Percentiles rank a stretch among this genome's conserved stretches.
Conservation (phyloP, 2,329 filamentous ascomycete genomes). For the Penicillium sp. region DNA sequence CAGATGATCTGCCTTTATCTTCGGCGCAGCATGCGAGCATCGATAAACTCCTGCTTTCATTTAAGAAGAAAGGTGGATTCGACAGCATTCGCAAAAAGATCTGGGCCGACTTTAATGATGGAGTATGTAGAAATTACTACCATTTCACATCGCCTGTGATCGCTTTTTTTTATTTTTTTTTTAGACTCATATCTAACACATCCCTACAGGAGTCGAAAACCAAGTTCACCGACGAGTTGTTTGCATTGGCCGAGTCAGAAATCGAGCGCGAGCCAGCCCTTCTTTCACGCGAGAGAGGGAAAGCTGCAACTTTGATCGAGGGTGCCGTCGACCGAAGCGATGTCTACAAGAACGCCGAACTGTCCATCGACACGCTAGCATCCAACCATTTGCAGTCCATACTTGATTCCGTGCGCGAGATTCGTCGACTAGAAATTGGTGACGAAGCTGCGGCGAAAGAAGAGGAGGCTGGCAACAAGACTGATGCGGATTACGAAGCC, state of each 20-base stretch:
- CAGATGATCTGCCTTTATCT: slow-evolving; percentile 61
- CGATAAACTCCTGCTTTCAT: slow-evolving; percentile 61
- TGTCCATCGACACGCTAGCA: slow-evolving; percentile 55
- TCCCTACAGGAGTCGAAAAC: slow-evolving; percentile 51
- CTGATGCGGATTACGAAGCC: slow-evolving; percentile 59
- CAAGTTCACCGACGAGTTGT: slow-evolving; percentile 53
- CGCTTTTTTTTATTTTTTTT: background rate
- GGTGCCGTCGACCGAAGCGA: slow-evolving; percentile 64
- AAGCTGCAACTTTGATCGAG: slow-evolving; percentile 63
- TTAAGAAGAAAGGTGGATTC: slow-evolving; percentile 68
- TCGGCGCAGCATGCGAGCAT: slow-evolving; percentile 59
- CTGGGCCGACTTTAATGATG: slow-evolving; percentile 58
- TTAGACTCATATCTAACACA: slow-evolving; percentile 9
- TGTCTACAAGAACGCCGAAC: slow-evolving; percentile 60
- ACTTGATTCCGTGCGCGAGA: slow-evolving; percentile 56
- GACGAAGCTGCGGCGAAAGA: slow-evolving; percentile 57
- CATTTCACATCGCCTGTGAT: background rate
- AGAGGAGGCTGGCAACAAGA: slow-evolving; percentile 56
- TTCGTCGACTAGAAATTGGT: slow-evolving; percentile 60
- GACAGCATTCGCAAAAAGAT: slow-evolving; percentile 62
- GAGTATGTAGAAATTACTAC: slow-evolving; percentile 40
- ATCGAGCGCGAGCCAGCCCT: slow-evolving; percentile 63
- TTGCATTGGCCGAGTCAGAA: slow-evolving; percentile 58
- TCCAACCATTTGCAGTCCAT: slow-evolving; percentile 56
- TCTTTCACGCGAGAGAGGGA: slow-evolving; percentile 60